Evolutionary conservation across 441 rosid species (phyloP).

Genomic region (Pelargonium australe): DNA sequence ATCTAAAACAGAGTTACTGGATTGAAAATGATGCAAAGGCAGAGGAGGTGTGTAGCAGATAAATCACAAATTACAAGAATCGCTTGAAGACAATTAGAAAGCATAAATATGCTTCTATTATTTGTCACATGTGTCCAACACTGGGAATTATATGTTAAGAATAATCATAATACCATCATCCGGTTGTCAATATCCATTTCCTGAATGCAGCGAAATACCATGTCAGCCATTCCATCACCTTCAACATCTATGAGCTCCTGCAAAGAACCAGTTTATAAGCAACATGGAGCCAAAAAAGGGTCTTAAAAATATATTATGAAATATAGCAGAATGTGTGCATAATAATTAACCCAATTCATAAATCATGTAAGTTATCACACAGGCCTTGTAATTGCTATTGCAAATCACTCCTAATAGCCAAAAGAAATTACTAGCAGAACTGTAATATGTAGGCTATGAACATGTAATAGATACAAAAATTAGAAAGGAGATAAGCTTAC

Average conservation of each 20-base stretch:
- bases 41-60: neutral
- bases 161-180: slow-evolving; percentile 57
- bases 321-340: neutral
- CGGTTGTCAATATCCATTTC: slow-evolving; percentile 99
- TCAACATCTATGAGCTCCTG: slow-evolving; percentile 97
- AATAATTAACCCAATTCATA: neutral
- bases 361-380: neutral
- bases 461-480: neutral
- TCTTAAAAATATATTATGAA: neutral
- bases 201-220: slow-evolving; percentile 97
- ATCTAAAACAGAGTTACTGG: neutral
- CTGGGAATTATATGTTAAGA: slow-evolving; percentile 5
- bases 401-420: neutral
- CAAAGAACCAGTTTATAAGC: slow-evolving; percentile 10
- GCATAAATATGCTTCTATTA: too few relatives aligned
- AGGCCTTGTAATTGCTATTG: neutral
- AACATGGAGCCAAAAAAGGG: neutral
- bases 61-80: too few relatives aligned
- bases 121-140: too few relatives aligned
- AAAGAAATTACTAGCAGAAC: slow-evolving; percentile 12
- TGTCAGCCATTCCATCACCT: slow-evolving; percentile 99
- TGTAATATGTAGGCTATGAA: slow-evolving; percentile 7
- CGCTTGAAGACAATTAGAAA: neutral
- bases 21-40: neutral
- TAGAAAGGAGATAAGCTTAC: slow-evolving; percentile 34